phyloP scores from a whole-genome alignment of 1,139 yeast species.

The Suhomyces panamericanus region DNA sequence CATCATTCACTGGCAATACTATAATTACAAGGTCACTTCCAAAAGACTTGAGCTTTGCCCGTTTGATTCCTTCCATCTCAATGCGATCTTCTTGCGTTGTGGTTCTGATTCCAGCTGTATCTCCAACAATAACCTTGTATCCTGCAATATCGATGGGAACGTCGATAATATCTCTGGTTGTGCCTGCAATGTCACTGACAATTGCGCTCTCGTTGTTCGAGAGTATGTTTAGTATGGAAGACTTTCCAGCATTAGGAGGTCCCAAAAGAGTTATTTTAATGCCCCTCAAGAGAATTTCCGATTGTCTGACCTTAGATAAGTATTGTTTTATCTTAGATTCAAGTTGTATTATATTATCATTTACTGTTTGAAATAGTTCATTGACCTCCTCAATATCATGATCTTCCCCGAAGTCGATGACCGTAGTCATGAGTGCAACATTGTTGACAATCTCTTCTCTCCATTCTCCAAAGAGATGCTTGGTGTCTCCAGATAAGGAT shows the following conservation, averaged over 20 bases:
- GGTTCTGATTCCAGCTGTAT: conserved; percentile 90
- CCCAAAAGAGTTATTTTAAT: conserved; percentile 75
- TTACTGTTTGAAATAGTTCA: conserved; percentile 52
- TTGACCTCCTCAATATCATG: conserved; percentile 71
- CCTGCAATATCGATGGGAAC: conserved; percentile 82
- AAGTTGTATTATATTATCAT: conserved; percentile 40
- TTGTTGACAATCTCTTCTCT: conserved; percentile 61
- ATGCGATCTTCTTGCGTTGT: conserved; percentile 51
- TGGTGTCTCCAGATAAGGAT: conserved; percentile 71
- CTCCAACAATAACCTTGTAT: conserved; percentile 79
- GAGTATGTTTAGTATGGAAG: conserved; percentile 72
- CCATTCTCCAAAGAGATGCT: conserved; percentile 61
- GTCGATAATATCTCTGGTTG: conserved; percentile 88
- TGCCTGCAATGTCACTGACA: conserved; percentile 90
- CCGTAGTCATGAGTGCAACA: conserved; percentile 78
- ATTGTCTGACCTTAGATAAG: conserved; percentile 51
- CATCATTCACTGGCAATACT: conserved; percentile 44
- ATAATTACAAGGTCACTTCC: conserved; percentile 63
- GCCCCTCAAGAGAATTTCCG: conserved; percentile 72
- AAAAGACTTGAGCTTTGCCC: conserved; percentile 63
- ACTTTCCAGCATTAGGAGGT: conserved; percentile 96
- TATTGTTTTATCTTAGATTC: conserved; percentile 49
- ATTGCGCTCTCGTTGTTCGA: conserved; percentile 86
- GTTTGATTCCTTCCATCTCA: conserved; percentile 78
- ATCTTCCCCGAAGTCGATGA: conserved; percentile 96